Evolutionary conservation across 2,329 filamentous ascomycete genomes (phyloP), one percentile per base, ranked within the genome.

Genomic region (Ceratocystiopsis minuta): DNA sequence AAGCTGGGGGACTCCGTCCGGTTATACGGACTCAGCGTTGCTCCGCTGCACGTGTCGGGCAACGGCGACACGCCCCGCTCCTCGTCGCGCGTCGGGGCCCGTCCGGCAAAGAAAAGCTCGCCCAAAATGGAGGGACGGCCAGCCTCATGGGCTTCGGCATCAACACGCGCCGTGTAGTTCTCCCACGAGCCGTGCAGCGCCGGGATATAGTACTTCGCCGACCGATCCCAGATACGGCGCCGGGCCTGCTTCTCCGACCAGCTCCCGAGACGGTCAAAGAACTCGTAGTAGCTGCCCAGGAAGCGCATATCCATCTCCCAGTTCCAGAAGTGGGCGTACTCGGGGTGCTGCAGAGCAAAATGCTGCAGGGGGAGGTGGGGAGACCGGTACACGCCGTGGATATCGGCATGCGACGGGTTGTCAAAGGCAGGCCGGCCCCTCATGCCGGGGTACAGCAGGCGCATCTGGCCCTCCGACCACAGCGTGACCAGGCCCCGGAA

Each of bases 391-490:
- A 83, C 77, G 3, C 80, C 76, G 39, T 80, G 77, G 24, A 82
- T 66, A 41, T 73, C 68, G 14, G 62, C 65, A 48, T 70, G 60
- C 43, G 65, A 66, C 7, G 68, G 69, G 53, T 73, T 72, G 42
- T 68, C 63, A 16, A 50, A 50, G 51, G 78, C 75, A 1, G 77
- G 72, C 37, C 78, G 73, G 50, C 80, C 77, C n/a, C 86, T 78
- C 35, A 74, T 70, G 2, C 72, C 72, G 46, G 70, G 58, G 53
- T 92, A 93, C 57, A 84, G 76, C 43, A 87, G 67, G 43, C 70
- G 68, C 81, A 93, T 88, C 58, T 88, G 82, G 41, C 74, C 68
- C 57, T 90, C 83, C 3, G 82, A 86, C 85, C 85, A 93, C 6
- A 92, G 64, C 0, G 80, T 84, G 37, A 79, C 81, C 57, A 93